Evolutionary conservation across 1,284 basidiomycete species (phyloP), one percentile per base, ranked within the genome.

Genomic region (Malassezia vespertilionis): DNA sequence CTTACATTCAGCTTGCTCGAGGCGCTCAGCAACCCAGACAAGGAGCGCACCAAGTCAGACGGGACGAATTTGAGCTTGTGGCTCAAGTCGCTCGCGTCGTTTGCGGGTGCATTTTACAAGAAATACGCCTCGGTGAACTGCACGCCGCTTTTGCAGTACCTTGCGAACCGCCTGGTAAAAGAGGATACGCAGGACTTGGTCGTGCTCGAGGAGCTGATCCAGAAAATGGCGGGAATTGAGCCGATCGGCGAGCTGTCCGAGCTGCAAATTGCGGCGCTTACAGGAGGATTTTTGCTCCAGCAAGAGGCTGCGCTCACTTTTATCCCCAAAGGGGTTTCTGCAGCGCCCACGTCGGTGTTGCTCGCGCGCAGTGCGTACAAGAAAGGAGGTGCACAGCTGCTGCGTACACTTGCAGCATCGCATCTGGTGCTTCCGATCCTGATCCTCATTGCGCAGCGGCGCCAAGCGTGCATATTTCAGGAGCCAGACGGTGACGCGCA

Each of bases 161-260:
- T 97, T 54, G 83, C 84, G 35, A 87, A 95, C 70, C 88, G 91
- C 64, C 76, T 97, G 40, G 54, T 63, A 35, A 52, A 55, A 20
- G 58, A 64, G 34, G 82, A 88, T 65, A 80, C 84, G 1, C 84
- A 85, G 15, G 93, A 96, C 63, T 80, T 97, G 35, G 78, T 91
- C 26, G 84, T 97, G 27, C 75, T 99, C 18, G 81, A 85, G 34
- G 89, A 95, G 66, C 75, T 99, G 42, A 85, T 97, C 47, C 84
- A 82, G 76, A 86, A 89, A 69, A 95, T 96, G 87, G 83, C 86
- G 4, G 89, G 86, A 4, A 86, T 95, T 54, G 84, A 95, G 49
- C 64, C 64, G 15, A 39, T 67, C n/a, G 60, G 58, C 37, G 66
- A 69, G 68, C 75, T 96, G 34, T 86, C 87, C 1, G 86, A 93